Conservation (phyloP, 306 rosid species). For the Canavalia ensiformis region DNA sequence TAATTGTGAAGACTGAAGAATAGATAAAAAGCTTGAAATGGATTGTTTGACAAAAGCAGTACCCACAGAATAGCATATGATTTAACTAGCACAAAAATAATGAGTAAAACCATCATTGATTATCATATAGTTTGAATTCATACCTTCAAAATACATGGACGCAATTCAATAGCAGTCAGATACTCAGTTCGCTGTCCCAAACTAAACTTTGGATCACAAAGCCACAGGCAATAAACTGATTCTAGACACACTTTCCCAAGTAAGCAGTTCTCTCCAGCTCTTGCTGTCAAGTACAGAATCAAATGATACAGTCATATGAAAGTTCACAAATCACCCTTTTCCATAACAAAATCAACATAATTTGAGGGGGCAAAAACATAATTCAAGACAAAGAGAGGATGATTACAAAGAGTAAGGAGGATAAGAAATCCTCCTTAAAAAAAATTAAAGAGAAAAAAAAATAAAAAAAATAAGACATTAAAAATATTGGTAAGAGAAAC, state of each 20-base stretch:
- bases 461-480: constrained; percentile 22
- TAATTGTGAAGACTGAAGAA: constrained; percentile 35
- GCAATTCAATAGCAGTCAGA: constrained; percentile 59
- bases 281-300: constrained; percentile 59
- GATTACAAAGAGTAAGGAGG: not conserved
- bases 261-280: constrained; percentile 65
- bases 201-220: constrained; percentile 62
- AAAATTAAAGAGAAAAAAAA: not conserved
- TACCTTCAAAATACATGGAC: constrained; percentile 82
- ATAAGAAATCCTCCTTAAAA: constrained; percentile 22
- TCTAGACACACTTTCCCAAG: constrained; percentile 76
- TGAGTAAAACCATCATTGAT: constrained; percentile 21
- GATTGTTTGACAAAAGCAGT: constrained; percentile 14
- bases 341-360: constrained; percentile 26
- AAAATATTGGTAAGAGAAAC: constrained; percentile 6
- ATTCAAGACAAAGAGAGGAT: constrained; percentile 32
- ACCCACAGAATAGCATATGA: constrained; percentile 24
- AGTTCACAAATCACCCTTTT: constrained; percentile 31
- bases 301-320: constrained; percentile 17
- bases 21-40: constrained; percentile 13
- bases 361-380: not conserved
- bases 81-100: constrained; percentile 42
- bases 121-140: constrained; percentile 33
- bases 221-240: constrained; percentile 66
- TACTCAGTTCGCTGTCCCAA: constrained; percentile 74